phyloP scores from a whole-genome alignment of 129 eudicot genomes.

The Calendula officinalis region DNA sequence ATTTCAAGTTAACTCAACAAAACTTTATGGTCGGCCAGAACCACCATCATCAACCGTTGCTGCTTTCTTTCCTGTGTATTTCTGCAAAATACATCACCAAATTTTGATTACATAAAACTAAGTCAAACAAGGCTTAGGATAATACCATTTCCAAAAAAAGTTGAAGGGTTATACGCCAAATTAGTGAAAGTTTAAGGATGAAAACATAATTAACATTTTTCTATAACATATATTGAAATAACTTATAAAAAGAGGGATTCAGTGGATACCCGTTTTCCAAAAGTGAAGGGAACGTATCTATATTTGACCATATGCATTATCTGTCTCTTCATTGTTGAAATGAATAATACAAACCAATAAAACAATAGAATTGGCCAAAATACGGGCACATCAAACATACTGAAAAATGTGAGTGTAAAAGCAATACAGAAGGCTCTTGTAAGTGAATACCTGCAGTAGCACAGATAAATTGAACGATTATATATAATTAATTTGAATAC shows the following conservation, averaged over 20 bases:
- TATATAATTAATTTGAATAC: too few species aligned
- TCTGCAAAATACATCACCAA: slow-evolving; percentile 36
- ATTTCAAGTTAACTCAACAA: slow-evolving; percentile 31
- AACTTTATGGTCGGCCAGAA: slow-evolving; percentile 46
- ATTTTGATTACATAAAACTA: too few species aligned
- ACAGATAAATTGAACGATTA: not conserved
- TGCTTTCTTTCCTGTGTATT: slow-evolving; percentile 78
- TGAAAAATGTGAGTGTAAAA: slow-evolving; percentile 63
- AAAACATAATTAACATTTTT: not conserved
- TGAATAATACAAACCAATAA: slow-evolving; percentile 68
- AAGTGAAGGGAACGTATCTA: slow-evolving; percentile 73
- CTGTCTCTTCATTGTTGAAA: slow-evolving; percentile 71
- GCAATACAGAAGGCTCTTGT: slow-evolving; percentile 72
- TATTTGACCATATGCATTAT: slow-evolving; percentile 81
- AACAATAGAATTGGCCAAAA: slow-evolving; percentile 83
- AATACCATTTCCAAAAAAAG: too few species aligned
- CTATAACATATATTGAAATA: not conserved
- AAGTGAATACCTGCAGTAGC: slow-evolving; percentile 51
- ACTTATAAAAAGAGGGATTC: not conserved
- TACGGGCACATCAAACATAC: slow-evolving; percentile 78
- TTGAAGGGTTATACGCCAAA: too few species aligned
- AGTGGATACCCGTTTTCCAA: slow-evolving; percentile 67
- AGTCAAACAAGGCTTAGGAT: too few species aligned
- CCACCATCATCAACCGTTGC: slow-evolving; percentile 44
- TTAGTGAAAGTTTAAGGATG: not conserved